Evolutionary conservation across 192 early-diverging fungal genomes (phyloP).

Genomic region (Linnemannia schmuckeri): DNA sequence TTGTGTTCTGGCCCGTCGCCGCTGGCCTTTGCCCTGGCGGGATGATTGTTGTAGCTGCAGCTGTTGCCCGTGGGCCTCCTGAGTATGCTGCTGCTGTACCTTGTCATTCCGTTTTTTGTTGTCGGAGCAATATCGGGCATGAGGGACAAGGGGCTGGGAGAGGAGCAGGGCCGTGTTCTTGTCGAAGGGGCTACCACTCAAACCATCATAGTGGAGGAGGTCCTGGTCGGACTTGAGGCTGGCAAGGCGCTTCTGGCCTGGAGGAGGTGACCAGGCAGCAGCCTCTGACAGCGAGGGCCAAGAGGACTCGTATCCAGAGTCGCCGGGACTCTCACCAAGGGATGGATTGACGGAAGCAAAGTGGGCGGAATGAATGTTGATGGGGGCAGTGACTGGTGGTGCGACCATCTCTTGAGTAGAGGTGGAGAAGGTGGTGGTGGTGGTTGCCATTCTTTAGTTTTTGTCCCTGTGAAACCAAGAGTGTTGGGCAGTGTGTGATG

Average conservation of each 20-base stretch:
- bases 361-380: slow-evolving; percentile 33
- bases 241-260: slow-evolving; percentile 16
- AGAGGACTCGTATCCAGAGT: slow-evolving; percentile 57
- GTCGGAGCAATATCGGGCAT: background rate
- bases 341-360: slow-evolving; percentile 1
- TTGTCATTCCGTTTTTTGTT: slow-evolving; percentile 11
- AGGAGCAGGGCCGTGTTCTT: slow-evolving; percentile 9
- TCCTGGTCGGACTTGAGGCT: slow-evolving; percentile 3
- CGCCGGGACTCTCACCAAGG: slow-evolving; percentile 33
- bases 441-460: slow-evolving; percentile 29
- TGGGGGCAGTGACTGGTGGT: slow-evolving; percentile 29
- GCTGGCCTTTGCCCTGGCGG: slow-evolving; percentile 32
- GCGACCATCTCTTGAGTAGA: slow-evolving; percentile 19
- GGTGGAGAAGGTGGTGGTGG: background rate
- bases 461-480: background rate
- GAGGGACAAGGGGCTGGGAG: background rate
- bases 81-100: background rate
- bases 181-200: slow-evolving; percentile 3
- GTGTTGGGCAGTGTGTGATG: background rate
- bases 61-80: background rate
- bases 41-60: slow-evolving; percentile 1
- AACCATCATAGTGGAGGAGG: background rate
- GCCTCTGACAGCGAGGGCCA: slow-evolving; percentile 54
- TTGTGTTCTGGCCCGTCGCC: slow-evolving; percentile 28
- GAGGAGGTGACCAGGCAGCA: slow-evolving; percentile 39